phyloP scores from a whole-genome alignment of 2,329 filamentous ascomycete species.

The Fusarium sp. region DNA sequence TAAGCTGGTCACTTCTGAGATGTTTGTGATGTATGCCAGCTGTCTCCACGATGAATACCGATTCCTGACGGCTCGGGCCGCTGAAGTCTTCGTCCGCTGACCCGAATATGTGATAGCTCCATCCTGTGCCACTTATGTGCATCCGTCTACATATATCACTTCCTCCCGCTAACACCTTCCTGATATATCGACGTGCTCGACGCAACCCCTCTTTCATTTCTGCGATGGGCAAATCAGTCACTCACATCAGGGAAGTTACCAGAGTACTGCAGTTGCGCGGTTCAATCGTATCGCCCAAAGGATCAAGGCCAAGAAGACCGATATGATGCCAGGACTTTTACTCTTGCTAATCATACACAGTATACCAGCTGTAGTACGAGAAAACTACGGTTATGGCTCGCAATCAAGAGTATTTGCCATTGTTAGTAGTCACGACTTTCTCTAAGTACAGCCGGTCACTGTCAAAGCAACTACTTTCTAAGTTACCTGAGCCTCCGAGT shows the following conservation, averaged over 20 bases:
- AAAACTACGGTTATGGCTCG: fast-evolving
- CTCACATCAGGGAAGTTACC: neutral
- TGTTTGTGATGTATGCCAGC: fast-evolving
- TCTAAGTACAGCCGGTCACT: too few species aligned
- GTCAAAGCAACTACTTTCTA: too few species aligned
- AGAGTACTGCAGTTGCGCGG: fast-evolving
- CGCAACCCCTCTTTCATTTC: neutral
- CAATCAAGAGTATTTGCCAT: too few species aligned
- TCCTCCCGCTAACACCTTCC: neutral
- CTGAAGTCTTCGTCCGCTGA: neutral
- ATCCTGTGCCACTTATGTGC: neutral
- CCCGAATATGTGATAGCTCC: neutral
- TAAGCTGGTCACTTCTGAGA: fast-evolving
- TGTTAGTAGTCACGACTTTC: too few species aligned
- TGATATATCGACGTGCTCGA: fast-evolving
- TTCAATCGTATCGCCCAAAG: fast-evolving
- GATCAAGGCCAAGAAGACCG: fast-evolving
- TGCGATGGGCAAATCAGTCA: neutral
- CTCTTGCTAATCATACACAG: fast-evolving
- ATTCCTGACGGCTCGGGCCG: neutral
- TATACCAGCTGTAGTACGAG: neutral
- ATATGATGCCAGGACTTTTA: neutral
- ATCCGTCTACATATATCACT: neutral
- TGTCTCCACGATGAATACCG: neutral
- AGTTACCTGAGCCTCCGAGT: too few species aligned